These are phyloP conservation scores for Cinnamomum micranthum DNA, from an alignment of 164 flowering plant genomes.

Conservation along the genomic window DNA sequence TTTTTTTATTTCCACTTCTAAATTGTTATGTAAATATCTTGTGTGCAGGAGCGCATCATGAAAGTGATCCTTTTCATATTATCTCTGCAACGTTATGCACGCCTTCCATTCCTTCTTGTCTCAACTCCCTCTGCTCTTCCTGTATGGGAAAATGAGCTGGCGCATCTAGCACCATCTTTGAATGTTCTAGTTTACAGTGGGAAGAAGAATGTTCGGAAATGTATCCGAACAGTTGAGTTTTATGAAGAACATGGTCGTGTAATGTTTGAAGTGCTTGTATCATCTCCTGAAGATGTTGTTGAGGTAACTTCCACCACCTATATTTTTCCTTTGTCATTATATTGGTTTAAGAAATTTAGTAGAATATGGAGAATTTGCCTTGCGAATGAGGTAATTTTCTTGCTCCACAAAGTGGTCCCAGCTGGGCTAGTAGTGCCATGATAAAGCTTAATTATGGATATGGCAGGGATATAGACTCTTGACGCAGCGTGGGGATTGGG, in stretches of 20 bases:
- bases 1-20: not conserved
- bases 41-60: conserved; percentile 53
- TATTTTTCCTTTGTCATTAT: not conserved
- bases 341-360: not conserved
- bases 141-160: conserved; percentile 65
- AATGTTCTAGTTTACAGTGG: conserved; percentile 60
- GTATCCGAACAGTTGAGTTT: conserved; percentile 53
- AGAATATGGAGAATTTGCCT: not conserved
- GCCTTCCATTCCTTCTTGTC: conserved; percentile 59
- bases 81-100: conserved; percentile 34
- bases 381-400: not conserved
- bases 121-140: conserved; percentile 32
- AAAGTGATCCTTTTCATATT: conserved; percentile 43
- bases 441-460: too few relatives aligned
- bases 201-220: conserved; percentile 34
- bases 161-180: conserved; percentile 46
- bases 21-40: not conserved
- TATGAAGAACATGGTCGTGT: conserved; percentile 46
- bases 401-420: too few relatives aligned
- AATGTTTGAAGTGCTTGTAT: conserved; percentile 63
- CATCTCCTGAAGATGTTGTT: conserved; percentile 44
- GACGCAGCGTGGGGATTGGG: too few relatives aligned
- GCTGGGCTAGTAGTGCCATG: too few relatives aligned
- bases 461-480: too few relatives aligned
- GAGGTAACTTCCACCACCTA: conserved; percentile 40